Conservation (phyloP, 352 stramenopile species). For the Pythium oligandrum region DNA sequence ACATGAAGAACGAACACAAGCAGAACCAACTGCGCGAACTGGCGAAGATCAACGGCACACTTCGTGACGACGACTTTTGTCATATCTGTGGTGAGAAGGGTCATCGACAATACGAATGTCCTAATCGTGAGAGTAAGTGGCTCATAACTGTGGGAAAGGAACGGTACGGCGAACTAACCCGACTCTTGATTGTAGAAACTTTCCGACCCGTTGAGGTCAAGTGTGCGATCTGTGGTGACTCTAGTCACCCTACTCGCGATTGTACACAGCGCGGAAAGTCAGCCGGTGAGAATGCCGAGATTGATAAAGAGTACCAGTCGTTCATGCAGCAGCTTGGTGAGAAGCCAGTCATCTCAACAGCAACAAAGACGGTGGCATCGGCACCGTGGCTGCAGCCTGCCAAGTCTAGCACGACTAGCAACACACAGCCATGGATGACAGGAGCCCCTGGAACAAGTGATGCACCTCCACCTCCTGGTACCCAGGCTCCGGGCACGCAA, state of each 20-base stretch:
- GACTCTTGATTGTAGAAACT: slow-evolving; percentile 22
- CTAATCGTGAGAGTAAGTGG: slow-evolving; percentile 81
- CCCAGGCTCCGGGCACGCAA: slow-evolving; percentile 12
- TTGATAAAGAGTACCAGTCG: slow-evolving; percentile 82
- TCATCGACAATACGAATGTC: slow-evolving; percentile 97
- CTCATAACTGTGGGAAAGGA: neutral
- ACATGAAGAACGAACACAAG: slow-evolving; percentile 95
- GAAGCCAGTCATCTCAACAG: slow-evolving; percentile 60
- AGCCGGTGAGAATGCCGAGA: slow-evolving; percentile 62
- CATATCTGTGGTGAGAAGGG: slow-evolving; percentile 98
- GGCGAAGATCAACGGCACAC: slow-evolving; percentile 98
- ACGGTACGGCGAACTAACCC: too few relatives aligned
- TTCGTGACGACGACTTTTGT: slow-evolving; percentile 97
- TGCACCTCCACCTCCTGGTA: slow-evolving; percentile 23
- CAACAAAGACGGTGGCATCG: slow-evolving; percentile 29
- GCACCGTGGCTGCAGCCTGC: slow-evolving; percentile 63
- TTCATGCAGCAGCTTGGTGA: slow-evolving; percentile 87
- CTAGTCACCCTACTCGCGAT: slow-evolving; percentile 96
- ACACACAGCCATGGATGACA: slow-evolving; percentile 62
- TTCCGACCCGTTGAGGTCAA: slow-evolving; percentile 89
- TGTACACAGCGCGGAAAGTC: slow-evolving; percentile 90
- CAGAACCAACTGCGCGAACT: slow-evolving; percentile 98
- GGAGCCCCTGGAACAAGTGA: slow-evolving; percentile 34
- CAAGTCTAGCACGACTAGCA: slow-evolving; percentile 33
- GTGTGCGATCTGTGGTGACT: slow-evolving; percentile 98